These are phyloP conservation scores for Sphaerulina populicola DNA, from an alignment of 2,329 filamentous ascomycete genomes.

Conservation along the genomic window DNA sequence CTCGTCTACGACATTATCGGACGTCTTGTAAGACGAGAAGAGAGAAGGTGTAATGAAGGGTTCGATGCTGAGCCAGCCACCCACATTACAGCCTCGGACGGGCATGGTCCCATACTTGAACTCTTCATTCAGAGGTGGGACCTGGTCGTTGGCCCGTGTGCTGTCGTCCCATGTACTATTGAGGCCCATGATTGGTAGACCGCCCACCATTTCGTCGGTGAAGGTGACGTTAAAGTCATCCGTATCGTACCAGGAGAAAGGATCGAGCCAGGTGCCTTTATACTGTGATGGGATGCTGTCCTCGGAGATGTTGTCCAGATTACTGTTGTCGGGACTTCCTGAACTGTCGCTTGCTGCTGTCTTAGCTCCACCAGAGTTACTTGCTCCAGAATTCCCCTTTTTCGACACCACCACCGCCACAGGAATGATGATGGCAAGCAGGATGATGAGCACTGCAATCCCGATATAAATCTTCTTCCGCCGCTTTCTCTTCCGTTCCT, in stretches of 20 bases:
- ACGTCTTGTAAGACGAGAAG: conserved; percentile 58
- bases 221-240: conserved; percentile 90
- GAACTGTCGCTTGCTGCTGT: conserved; percentile 21
- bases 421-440: conserved; percentile 42
- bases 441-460: conserved; percentile 33
- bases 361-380: conserved; percentile 7
- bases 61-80: conserved; percentile 88
- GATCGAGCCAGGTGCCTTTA: conserved; percentile 72
- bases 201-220: conserved; percentile 74
- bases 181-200: conserved; percentile 83
- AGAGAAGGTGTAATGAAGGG: conserved; percentile 93
- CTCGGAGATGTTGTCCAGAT: conserved; percentile 39
- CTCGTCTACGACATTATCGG: conserved; percentile 71
- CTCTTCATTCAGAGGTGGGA: conserved; percentile 63
- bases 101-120: conserved; percentile 75
- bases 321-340: conserved; percentile 37
- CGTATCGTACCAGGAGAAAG: conserved; percentile 85
- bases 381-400: conserved; percentile 30
- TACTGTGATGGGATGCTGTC: conserved; percentile 47
- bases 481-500: conserved; percentile 36
- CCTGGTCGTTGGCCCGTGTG: conserved; percentile 64
- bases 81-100: conserved; percentile 83
- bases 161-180: conserved; percentile 81
- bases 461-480: conserved; percentile 48
- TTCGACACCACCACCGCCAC: conserved; percentile 41